phyloP scores from a whole-genome alignment of 805 yeast species.

The Henningerozyma blattae region DNA sequence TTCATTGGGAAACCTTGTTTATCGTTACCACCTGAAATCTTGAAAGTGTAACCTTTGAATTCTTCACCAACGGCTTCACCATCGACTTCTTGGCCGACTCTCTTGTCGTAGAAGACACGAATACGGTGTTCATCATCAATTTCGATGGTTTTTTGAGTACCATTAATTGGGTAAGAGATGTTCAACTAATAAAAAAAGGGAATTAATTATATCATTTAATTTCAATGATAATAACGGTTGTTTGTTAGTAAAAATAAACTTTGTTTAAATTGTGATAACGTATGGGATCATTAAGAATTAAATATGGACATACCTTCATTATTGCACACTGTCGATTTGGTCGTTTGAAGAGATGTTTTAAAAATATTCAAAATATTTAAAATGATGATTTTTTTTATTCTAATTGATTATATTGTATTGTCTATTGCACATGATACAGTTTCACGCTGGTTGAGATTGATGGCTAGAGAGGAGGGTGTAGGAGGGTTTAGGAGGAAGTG shows the following conservation, averaged over 20 bases:
- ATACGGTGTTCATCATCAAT: slow-evolving; percentile 98
- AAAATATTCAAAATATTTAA: too few species aligned
- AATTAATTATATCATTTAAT: too few species aligned
- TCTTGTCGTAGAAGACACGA: slow-evolving; percentile 97
- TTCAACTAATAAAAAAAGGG: slow-evolving; percentile 54
- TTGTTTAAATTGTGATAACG: neutral
- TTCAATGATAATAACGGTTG: neutral
- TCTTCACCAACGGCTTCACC: slow-evolving; percentile 98
- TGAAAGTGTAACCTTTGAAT: slow-evolving; percentile 98
- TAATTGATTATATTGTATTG: too few species aligned
- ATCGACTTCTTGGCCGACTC: slow-evolving; percentile 99
- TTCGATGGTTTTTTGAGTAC: slow-evolving; percentile 96
- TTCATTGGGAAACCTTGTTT: slow-evolving; percentile 99
- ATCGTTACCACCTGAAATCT: slow-evolving; percentile 99
- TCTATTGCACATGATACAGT: too few species aligned
- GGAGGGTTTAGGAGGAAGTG: too few species aligned
- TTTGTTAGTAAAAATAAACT: neutral
- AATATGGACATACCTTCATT: neutral
- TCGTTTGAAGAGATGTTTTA: too few species aligned
- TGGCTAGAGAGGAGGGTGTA: too few species aligned
- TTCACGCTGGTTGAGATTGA: too few species aligned
- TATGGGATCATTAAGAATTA: neutral
- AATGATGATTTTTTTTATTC: too few species aligned
- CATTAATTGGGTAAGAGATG: slow-evolving; percentile 99
- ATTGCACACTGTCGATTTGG: neutral